Evolutionary conservation across 345 rosid species (phyloP).

Genomic region (Rhodomyrtus tomentosa): DNA sequence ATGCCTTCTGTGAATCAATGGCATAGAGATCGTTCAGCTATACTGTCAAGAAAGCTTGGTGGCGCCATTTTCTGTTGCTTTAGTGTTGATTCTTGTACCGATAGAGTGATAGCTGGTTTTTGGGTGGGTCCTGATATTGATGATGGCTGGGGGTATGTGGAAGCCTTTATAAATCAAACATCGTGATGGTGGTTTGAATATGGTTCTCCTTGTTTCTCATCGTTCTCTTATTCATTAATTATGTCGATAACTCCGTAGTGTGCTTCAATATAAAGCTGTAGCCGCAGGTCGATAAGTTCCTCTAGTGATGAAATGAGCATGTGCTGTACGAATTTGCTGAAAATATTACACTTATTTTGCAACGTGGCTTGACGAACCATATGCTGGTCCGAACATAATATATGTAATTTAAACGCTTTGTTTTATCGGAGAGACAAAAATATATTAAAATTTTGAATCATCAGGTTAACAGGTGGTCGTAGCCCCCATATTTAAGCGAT

Average conservation of each 20-base stretch:
- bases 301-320: background rate
- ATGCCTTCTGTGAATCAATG: conserved; percentile 6
- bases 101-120: conserved; percentile 29
- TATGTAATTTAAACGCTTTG: background rate
- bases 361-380: background rate
- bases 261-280: background rate
- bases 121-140: conserved; percentile 73
- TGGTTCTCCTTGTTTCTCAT: background rate
- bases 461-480: background rate
- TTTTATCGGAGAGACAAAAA: background rate
- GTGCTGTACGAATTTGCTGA: background rate
- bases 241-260: background rate
- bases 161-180: conserved; percentile 32
- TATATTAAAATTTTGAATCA: background rate
- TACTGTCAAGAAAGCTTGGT: conserved; percentile 6
- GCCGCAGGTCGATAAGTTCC: background rate
- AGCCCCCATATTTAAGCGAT: background rate
- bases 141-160: conserved; percentile 68
- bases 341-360: background rate
- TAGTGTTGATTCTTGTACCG: conserved; percentile 18
- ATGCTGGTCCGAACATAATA: background rate
- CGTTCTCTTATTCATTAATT: background rate
- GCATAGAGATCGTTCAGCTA: conserved; percentile 1
- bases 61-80: conserved; percentile 16
- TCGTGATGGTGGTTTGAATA: conserved; percentile 4